Evolutionary conservation across 108 stramenopile species (phyloP).

Genomic region (Craspedostauros australis): DNA sequence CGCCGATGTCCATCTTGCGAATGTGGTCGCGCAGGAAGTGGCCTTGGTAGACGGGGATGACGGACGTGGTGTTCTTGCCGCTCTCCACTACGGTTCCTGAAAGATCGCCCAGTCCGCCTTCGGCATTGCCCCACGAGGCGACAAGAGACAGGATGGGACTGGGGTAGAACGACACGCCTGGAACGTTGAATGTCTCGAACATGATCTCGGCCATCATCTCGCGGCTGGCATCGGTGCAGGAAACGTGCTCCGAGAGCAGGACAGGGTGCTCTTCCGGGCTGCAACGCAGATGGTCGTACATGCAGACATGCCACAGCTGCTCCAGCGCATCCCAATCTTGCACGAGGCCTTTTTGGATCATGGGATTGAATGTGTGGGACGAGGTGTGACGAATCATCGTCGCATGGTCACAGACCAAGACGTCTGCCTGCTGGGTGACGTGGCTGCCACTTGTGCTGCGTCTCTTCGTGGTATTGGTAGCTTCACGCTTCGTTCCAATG

Average conservation of each 20-base stretch:
- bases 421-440: no score
- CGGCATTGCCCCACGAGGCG: slow-evolving; percentile 64
- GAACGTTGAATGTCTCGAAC: slow-evolving; percentile 99
- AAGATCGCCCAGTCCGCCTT: slow-evolving; percentile 56
- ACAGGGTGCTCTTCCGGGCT: slow-evolving; percentile 94
- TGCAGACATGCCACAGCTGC: slow-evolving; percentile 92
- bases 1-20: slow-evolving; percentile 76
- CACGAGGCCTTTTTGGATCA: slow-evolving; percentile 94
- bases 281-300: slow-evolving; percentile 89
- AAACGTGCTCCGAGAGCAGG: slow-evolving; percentile 95
- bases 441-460: no score
- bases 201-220: slow-evolving; percentile 99
- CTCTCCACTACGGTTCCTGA: slow-evolving; percentile 87
- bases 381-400: no score
- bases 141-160: slow-evolving; percentile 91
- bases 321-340: slow-evolving; percentile 94
- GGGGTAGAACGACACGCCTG: slow-evolving; percentile 97
- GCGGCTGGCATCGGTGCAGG: slow-evolving; percentile 96
- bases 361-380: no score
- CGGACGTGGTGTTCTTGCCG: slow-evolving; percentile 85
- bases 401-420: no score
- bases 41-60: slow-evolving; percentile 89
- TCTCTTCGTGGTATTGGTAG: no score
- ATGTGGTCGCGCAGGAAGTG: slow-evolving; percentile 87
- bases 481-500: no score